Evolutionary conservation across 2,329 filamentous ascomycete species (phyloP).

Genomic region (Cladobotryum mycophilum): DNA sequence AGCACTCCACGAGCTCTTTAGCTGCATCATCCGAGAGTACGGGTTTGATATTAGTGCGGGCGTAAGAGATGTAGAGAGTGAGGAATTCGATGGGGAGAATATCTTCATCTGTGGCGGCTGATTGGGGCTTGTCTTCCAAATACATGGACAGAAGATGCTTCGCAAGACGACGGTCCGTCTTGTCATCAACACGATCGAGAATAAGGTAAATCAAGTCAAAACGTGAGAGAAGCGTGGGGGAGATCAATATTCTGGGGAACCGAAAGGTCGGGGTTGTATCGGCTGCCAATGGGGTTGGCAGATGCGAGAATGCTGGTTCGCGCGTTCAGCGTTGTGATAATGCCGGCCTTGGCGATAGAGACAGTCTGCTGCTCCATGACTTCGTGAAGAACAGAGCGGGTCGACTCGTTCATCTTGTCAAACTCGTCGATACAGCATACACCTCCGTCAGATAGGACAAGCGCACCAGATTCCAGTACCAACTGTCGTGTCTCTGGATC

Average conservation of each 20-base stretch:
- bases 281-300: slow-evolving; percentile 95
- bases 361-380: slow-evolving; percentile 87
- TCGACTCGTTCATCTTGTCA: slow-evolving; percentile 77
- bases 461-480: slow-evolving; percentile 71
- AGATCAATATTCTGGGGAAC: slow-evolving; percentile 98
- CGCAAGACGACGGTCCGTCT: slow-evolving; percentile 78
- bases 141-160: slow-evolving; percentile 95
- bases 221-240: slow-evolving; percentile 87
- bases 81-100: slow-evolving; percentile 91
- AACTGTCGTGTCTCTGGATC: slow-evolving; percentile 76
- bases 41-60: slow-evolving; percentile 79
- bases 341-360: slow-evolving; percentile 82
- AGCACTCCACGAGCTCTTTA: slow-evolving; percentile 76
- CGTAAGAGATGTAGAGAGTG: slow-evolving; percentile 95
- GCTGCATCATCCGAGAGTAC: slow-evolving; percentile 72
- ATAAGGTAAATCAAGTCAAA: slow-evolving; percentile 98
- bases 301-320: slow-evolving; percentile 93
- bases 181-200: slow-evolving; percentile 87
- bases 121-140: slow-evolving; percentile 86
- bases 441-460: slow-evolving; percentile 74
- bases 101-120: slow-evolving; percentile 66
- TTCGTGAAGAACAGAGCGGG: slow-evolving; percentile 76
- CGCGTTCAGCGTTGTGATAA: slow-evolving; percentile 94
- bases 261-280: slow-evolving; percentile 92
- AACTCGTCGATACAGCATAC: slow-evolving; percentile 84